Base-by-base conservation (phyloP, 1,284 basidiomycete species). In the Microbotryomycetes sp. region DNA sequence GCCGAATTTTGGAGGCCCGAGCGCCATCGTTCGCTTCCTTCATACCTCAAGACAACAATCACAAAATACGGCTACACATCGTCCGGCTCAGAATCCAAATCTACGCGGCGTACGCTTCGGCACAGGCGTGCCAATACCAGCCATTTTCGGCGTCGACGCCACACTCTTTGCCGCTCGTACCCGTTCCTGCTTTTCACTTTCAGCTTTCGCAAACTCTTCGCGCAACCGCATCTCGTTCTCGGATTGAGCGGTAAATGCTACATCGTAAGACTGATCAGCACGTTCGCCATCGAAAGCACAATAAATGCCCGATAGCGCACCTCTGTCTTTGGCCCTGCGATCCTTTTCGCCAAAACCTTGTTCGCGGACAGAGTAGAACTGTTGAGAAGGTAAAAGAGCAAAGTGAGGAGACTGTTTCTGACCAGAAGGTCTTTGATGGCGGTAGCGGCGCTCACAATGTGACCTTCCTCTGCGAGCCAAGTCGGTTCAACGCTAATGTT, bases 401-500 rank as follows among this genome's bases (percentile, higher is more conserved):
- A n/a, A n/a, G n/a, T n/a, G n/a, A n/a, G n/a, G n/a, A n/a, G n/a
- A n/a, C n/a, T n/a, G n/a, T n/a, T n/a, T n/a, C n/a, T n/a, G n/a
- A n/a, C n/a, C n/a, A n/a, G n/a, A 50, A 23, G 11, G 23, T 50
- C 48, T 15, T 11, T 26, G 11, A 11, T 23, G 11, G 24, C 11
- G 48, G 24, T 11, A 16, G 15, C 27, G 21, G 24, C 24, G 18
- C 52, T 21, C 23, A 27, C 48, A 21, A 50, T 50, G 13, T 21
- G 48, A 50, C 26, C 48, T 50, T 21, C 48, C 26, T 21, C 48
- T 21, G n/a, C 48, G 13, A 21, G 13, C 48, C n/a, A 21, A 50
- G 48, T 50, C 48, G 26, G 48, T 50, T 96, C 91, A 0, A 91
- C 89, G 71, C 83, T 83, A 76, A 85, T 88, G 41, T 86, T 90